A percentile compares a stretch with the other conserved stretches of the same genome.
phyloP scores from a whole-genome alignment of 768 basidiomycete species.

The Lactarius trivialis region DNA sequence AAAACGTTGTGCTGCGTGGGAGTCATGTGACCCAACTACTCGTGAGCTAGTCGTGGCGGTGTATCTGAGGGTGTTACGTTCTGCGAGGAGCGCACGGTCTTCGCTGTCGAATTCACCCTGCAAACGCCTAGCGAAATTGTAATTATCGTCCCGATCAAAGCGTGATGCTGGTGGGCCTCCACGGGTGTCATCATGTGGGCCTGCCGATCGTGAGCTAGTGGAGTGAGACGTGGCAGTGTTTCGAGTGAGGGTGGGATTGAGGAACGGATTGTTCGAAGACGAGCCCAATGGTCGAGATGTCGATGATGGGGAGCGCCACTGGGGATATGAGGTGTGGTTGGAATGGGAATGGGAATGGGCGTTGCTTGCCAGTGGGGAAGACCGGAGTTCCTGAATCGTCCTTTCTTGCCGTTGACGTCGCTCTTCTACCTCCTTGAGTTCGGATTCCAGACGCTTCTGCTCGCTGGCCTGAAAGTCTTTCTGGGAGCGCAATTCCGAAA shows the following conservation, averaged over 20 bases:
- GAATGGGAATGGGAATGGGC: not conserved
- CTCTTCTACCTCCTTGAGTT: conserved; percentile 15
- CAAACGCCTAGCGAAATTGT: conserved; percentile 28
- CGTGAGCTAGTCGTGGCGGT: not conserved
- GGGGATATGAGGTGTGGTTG: not conserved
- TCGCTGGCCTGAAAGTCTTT: conserved; percentile 20
- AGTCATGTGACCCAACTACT: not conserved
- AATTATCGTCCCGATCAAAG: conserved; percentile 22
- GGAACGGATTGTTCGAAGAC: too few species aligned
- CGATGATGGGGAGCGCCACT: not conserved
- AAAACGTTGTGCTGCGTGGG: conserved; percentile 5
- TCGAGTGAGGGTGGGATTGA: too few species aligned
- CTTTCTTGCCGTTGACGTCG: conserved; percentile 11
- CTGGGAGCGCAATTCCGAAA: conserved; percentile 24
- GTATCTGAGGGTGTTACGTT: conserved; percentile 24
- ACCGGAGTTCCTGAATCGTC: not conserved
- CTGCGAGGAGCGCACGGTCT: conserved; percentile 32
- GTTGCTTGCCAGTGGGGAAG: not conserved
- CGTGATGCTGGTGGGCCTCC: not conserved
- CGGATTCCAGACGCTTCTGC: conserved; percentile 19
- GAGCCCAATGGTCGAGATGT: not conserved
- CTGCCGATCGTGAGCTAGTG: not conserved
- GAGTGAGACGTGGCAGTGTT: not conserved
- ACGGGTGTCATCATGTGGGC: not conserved
- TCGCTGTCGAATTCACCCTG: conserved; percentile 39